These are phyloP conservation scores for Blastobotrys petasosporus DNA, from an alignment of 1,139 yeast genomes.

Conservation along the genomic window DNA sequence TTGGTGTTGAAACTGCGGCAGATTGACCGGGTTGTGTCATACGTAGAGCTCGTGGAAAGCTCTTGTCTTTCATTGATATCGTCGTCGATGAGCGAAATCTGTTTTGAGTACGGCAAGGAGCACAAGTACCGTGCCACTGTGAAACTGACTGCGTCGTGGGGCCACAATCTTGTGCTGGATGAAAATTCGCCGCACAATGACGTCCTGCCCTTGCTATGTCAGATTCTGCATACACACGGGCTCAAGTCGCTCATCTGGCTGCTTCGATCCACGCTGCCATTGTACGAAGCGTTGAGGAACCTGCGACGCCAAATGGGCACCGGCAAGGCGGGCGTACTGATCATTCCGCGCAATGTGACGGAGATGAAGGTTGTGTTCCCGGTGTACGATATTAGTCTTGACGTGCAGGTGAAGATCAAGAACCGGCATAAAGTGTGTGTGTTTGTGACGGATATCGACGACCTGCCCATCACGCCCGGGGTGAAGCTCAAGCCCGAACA, in stretches of 20 bases:
- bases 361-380: constrained; percentile 17
- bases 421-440: constrained; percentile 2
- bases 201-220: constrained; percentile 23
- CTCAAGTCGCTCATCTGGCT: constrained; percentile 28
- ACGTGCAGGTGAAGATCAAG: constrained; percentile 1
- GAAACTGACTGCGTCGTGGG: constrained; percentile 6
- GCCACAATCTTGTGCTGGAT: constrained; percentile 16
- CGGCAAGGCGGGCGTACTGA: constrained; percentile 1
- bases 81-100: constrained; percentile 28
- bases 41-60: constrained; percentile 26
- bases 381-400: constrained; percentile 2
- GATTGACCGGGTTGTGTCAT: constrained; percentile 29
- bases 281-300: constrained; percentile 24
- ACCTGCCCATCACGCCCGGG: constrained; percentile 3
- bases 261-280: constrained; percentile 25
- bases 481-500: constrained; percentile 4
- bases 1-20: constrained; percentile 22
- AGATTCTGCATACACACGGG: constrained; percentile 23
- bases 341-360: constrained; percentile 18
- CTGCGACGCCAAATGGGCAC: constrained; percentile 10
- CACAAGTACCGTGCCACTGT: constrained; percentile 19
- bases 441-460: constrained; percentile 11
- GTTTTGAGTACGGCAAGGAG: constrained; percentile 25
- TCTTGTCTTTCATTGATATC: constrained; percentile 23
- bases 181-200: constrained; percentile 24